Conservation (phyloP, 106 monocot genomes). For the Alisma plantagoaquatica region DNA sequence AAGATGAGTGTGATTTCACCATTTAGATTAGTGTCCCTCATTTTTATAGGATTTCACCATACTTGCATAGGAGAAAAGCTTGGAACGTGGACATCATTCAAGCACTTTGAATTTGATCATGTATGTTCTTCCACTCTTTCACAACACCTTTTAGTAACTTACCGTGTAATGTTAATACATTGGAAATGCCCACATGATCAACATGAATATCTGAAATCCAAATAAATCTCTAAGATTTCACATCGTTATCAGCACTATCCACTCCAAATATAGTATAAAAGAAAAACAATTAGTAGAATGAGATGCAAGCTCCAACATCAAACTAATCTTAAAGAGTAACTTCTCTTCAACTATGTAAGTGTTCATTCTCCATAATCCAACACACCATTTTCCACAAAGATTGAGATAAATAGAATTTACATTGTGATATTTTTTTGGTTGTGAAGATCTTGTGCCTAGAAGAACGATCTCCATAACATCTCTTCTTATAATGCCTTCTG, state of each 20-base stretch:
- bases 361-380: conserved; percentile 99
- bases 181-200: conserved; percentile 83
- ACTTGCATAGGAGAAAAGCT: too few relatives aligned
- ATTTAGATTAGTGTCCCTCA: too few relatives aligned
- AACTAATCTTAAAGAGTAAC: conserved; percentile 22
- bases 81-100: too few relatives aligned
- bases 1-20: too few relatives aligned
- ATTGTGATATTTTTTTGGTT: conserved; percentile 93
- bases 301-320: background rate
- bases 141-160: conserved; percentile 43
- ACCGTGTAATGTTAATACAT: conserved; percentile 64
- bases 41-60: too few relatives aligned
- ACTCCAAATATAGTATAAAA: conserved; percentile 63
- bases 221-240: conserved; percentile 59
- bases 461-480: conserved; percentile 94
- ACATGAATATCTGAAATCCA: conserved; percentile 99
- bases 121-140: too few relatives aligned
- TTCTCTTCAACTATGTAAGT: conserved; percentile 83
- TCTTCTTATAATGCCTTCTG: conserved; percentile 69
- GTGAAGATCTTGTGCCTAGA: conserved; percentile 91
- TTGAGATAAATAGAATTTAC: conserved; percentile 89
- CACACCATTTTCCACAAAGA: conserved; percentile 77
- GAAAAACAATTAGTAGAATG: background rate
- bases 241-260: conserved; percentile 68
- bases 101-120: too few relatives aligned